Conservation (phyloP, 108 stramenopile genomes). For the Stephanodiscus triporus region DNA sequence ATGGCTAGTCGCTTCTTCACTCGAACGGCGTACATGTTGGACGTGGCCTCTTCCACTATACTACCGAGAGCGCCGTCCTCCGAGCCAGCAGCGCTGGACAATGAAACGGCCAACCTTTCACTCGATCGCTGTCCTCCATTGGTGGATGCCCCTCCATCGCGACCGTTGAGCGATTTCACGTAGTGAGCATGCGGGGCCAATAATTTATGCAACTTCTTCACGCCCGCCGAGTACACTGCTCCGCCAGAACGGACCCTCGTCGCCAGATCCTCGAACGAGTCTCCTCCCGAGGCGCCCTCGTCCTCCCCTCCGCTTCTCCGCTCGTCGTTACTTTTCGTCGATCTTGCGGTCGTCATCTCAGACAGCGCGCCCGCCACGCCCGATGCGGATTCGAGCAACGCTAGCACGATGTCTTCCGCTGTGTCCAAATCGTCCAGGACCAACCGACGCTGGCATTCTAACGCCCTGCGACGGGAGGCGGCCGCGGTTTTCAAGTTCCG, state of each 20-base stretch:
- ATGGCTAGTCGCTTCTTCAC: conserved; percentile 45
- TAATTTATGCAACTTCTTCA: conserved; percentile 36
- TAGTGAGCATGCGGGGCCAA: conserved; percentile 40
- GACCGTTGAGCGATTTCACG: conserved; percentile 35
- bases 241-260: conserved; percentile 31
- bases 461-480: conserved; percentile 11
- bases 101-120: neutral
- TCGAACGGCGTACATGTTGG: conserved; percentile 48
- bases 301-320: neutral
- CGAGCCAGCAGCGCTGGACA: neutral
- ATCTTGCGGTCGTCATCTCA: conserved; percentile 35
- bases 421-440: conserved; percentile 34
- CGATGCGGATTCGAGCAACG: conserved; percentile 29
- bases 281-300: neutral
- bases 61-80: conserved; percentile 2
- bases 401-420: conserved; percentile 42
- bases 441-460: conserved; percentile 5
- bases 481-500: conserved; percentile 20
- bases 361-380: conserved; percentile 24
- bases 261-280: conserved; percentile 29
- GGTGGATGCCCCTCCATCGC: neutral
- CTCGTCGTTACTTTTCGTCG: neutral
- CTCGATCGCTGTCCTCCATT: neutral
- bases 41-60: conserved; percentile 33
- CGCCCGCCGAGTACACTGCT: conserved; percentile 39